Evolutionary conservation across 2,329 filamentous ascomycete genomes (phyloP).

Genomic region (Penicillium expansum): DNA sequence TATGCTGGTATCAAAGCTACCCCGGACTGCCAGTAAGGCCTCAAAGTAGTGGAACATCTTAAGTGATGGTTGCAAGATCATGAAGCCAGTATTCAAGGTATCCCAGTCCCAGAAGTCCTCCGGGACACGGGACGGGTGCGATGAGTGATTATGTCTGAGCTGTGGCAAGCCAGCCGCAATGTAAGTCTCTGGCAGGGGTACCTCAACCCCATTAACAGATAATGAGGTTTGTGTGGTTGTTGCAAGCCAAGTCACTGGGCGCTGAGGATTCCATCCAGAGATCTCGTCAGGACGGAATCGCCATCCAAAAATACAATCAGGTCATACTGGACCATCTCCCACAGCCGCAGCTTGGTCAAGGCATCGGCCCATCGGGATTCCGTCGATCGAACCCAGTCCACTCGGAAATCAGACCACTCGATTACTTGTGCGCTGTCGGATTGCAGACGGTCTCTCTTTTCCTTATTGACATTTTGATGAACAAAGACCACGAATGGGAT

Average conservation of each 20-base stretch:
- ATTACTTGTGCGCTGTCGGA: not conserved
- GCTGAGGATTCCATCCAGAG: not conserved
- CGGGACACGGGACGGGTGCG: not conserved
- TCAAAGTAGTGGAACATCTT: not conserved
- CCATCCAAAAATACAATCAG: conserved; percentile 6
- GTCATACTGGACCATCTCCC: conserved; percentile 7
- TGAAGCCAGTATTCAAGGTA: not conserved
- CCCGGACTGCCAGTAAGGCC: not conserved
- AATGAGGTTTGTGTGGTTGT: not conserved
- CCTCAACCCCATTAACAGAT: not conserved
- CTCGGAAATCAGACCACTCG: conserved; percentile 1
- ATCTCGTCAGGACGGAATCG: conserved; percentile 1
- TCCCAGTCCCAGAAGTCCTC: not conserved
- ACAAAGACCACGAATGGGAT: conserved; percentile 7
- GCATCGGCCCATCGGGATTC: conserved; percentile 1
- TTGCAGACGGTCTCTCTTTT: conserved; percentile 1
- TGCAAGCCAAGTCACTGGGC: not conserved
- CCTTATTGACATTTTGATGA: not conserved
- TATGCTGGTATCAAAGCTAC: not conserved
- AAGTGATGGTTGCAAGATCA: not conserved
- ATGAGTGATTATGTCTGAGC: not conserved
- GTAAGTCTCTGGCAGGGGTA: not conserved
- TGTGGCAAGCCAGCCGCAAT: not conserved
- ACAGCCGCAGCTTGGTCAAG: conserved; percentile 7
- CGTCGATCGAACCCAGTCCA: conserved; percentile 1